Percentiles rank a stretch among this genome's conserved stretches.
Conservation (phyloP, 2,329 filamentous ascomycete genomes). For the Colletotrichum cordylinicola region DNA sequence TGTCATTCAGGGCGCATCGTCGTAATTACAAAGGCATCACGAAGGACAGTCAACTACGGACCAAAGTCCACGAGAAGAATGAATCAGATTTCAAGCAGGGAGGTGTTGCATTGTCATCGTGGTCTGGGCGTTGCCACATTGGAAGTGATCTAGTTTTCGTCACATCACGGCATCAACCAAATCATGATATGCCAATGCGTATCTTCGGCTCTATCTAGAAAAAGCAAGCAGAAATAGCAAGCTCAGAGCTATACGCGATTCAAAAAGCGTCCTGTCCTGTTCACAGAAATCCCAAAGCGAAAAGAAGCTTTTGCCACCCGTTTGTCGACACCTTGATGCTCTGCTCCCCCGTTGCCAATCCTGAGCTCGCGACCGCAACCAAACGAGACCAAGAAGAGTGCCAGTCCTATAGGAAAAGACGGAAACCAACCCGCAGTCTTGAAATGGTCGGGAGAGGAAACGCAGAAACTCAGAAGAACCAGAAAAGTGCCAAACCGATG, state of each 20-base stretch:
- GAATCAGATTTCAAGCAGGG: background rate
- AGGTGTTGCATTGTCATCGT: background rate
- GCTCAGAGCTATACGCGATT: background rate
- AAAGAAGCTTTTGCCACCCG: background rate
- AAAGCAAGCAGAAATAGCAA: background rate
- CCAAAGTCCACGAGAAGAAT: background rate
- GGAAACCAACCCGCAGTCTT: no score
- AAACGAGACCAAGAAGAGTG: background rate
- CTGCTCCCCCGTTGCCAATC: background rate
- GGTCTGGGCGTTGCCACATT: background rate
- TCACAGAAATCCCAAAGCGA: background rate
- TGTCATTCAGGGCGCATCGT: constrained; percentile 15
- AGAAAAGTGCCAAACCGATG: background rate
- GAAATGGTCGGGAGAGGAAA: background rate
- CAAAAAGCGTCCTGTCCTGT: background rate
- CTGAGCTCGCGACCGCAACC: background rate
- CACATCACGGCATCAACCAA: background rate
- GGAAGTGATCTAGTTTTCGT: background rate
- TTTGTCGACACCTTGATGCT: background rate
- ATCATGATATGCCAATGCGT: background rate
- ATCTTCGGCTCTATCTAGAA: background rate
- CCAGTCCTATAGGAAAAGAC: background rate
- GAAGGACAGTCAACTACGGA: background rate
- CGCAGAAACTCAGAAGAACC: background rate
- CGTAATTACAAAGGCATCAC: constrained; percentile 8